Conservation (phyloP, 306 rosid species). For the Alnus rubra region DNA sequence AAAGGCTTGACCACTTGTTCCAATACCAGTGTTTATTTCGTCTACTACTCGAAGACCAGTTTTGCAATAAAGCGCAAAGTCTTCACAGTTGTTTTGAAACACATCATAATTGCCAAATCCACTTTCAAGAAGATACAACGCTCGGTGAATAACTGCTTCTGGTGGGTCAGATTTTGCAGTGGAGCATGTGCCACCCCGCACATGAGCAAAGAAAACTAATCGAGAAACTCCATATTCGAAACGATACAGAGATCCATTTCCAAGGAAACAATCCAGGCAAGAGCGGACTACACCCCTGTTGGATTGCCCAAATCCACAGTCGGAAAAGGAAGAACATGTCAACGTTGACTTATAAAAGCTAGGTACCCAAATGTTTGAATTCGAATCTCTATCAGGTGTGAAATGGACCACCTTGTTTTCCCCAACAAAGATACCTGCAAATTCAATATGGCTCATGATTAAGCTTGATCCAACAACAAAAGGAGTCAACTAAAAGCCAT, state of each 20-base stretch:
- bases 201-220: too few species aligned
- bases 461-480: slow-evolving; percentile 29
- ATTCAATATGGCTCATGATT: slow-evolving; percentile 14
- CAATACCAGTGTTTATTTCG: too few species aligned
- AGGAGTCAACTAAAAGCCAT: not conserved
- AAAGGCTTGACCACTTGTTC: too few species aligned
- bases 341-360: slow-evolving; percentile 46
- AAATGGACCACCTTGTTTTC: slow-evolving; percentile 98
- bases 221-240: slow-evolving; percentile 80
- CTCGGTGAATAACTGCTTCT: too few species aligned
- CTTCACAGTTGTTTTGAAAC: too few species aligned
- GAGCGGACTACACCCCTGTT: slow-evolving; percentile 89
- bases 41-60: too few species aligned
- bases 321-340: slow-evolving; percentile 78
- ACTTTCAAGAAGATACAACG: too few species aligned
- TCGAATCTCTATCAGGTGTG: slow-evolving; percentile 62
- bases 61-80: too few species aligned
- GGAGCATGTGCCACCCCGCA: too few species aligned
- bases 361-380: slow-evolving; percentile 48
- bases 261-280: slow-evolving; percentile 92
- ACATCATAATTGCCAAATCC: too few species aligned
- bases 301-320: slow-evolving; percentile 91
- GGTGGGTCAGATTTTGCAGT: too few species aligned
- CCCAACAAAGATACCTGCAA: slow-evolving; percentile 94
- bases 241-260: slow-evolving; percentile 74